Evolutionary conservation across 257 asterid genomes (phyloP), one percentile per base, ranked within the genome.

Genomic region (Catharanthus roseus): DNA sequence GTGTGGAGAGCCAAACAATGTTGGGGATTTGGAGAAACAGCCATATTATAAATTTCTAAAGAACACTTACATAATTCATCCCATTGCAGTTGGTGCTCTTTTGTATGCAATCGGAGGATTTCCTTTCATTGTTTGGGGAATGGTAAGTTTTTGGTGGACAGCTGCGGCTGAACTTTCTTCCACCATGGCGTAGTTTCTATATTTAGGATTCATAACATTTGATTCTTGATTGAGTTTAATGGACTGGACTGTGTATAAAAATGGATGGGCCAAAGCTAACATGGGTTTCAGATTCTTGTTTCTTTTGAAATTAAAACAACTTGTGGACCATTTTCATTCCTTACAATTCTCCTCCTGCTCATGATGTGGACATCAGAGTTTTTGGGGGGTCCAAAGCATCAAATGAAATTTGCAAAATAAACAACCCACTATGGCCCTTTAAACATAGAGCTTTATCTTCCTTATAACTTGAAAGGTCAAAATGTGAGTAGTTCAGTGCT

Each of bases 91-190:
- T 75, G 95, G 80, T 42, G 85, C 84, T 70, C 74, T 88, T 8
- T 70, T 90, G 2, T 90, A 88, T 80, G 86, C 90, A 24, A 24
- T 85, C 10, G 97, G 97, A 75, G 97, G 97, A 44, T 86, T 90
- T 77, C 93, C 92, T 21, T 91, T 61, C 83, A 72, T 87, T 64
- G 88, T 87, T 7, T 91, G 97, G 97, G 97, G 96, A 72, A 79
- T 91, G 96, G 97, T 86, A 81, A 79, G 89, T 69, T 15, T n/a
- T n/a, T n/a, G n/a, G n/a, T n/a, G n/a, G n/a, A n/a, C n/a, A n/a
- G n/a, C n/a, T n/a, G n/a, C n/a, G n/a, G n/a, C n/a, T n/a, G n/a
- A n/a, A n/a, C n/a, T n/a, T n/a, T n/a, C 13, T 65, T 41, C 21
- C 34, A 42, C 1, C 21, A 7, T 6, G 21, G 58, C 10, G 51